A percentile compares a stretch with the other conserved stretches of the same genome.
These are phyloP conservation scores for Calonectria henricotiae DNA, from an alignment of 2,329 filamentous ascomycete genomes.

Conservation along the genomic window DNA sequence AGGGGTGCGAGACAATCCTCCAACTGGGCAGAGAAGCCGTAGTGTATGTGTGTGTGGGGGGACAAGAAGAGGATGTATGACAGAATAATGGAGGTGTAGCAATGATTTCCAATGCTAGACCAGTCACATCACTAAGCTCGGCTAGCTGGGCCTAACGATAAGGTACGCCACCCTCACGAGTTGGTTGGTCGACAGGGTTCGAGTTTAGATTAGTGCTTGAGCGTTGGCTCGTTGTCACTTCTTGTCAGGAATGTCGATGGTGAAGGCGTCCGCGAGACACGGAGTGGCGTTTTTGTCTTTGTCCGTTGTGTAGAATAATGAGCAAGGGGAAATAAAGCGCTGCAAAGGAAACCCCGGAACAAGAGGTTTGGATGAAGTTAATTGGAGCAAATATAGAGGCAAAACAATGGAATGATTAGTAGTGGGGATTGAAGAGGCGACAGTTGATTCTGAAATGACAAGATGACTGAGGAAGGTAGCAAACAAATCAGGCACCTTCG, in stretches of 20 bases:
- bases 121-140: slow-evolving; percentile 1
- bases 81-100: not conserved
- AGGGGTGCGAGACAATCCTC: not conserved
- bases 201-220: not conserved
- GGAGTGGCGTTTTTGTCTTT: slow-evolving; percentile 17
- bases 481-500: not conserved
- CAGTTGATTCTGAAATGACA: not conserved
- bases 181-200: not conserved
- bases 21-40: not conserved
- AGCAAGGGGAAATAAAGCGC: slow-evolving; percentile 5
- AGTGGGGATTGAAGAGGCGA: not conserved
- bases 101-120: not conserved
- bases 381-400: not conserved
- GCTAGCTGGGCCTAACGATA: not conserved
- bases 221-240: slow-evolving; percentile 7
- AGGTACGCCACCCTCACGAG: slow-evolving; percentile 5
- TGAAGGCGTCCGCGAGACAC: slow-evolving; percentile 16
- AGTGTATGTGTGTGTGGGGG: not conserved
- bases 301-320: slow-evolving; percentile 3
- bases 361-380: not conserved
- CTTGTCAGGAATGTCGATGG: slow-evolving; percentile 6
- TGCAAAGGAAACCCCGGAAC: not conserved
- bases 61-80: not conserved
- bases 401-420: not conserved
- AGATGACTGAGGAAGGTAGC: not conserved